Evolutionary conservation across 495 filamentous ascomycete species (phyloP).

Genomic region (Parathielavia appendiculata): DNA sequence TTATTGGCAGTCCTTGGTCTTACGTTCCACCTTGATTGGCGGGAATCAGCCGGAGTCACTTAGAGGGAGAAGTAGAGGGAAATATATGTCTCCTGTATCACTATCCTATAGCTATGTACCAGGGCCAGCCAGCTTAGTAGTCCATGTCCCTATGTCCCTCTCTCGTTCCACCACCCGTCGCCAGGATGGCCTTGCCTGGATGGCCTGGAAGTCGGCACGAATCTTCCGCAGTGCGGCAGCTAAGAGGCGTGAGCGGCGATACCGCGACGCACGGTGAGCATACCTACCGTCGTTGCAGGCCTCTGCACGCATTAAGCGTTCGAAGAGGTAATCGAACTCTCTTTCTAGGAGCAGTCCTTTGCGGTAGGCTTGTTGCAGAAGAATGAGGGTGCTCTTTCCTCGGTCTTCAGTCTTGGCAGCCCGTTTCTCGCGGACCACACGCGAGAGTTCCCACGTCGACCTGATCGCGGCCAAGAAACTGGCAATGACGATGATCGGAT

Average conservation of each 20-base stretch:
- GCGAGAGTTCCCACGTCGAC: conserved; percentile 13
- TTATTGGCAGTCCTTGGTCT: too few relatives aligned
- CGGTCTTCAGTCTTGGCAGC: conserved; percentile 14
- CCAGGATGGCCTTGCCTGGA: conserved; percentile 12
- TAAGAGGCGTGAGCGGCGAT: conserved; percentile 9
- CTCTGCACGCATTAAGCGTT: conserved; percentile 13
- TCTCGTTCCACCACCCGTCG: conserved; percentile 1
- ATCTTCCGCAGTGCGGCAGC: conserved; percentile 7
- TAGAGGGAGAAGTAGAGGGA: conserved; percentile 3
- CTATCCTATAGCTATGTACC: conserved; percentile 16
- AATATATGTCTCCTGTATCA: conserved; percentile 12
- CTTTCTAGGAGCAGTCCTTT: conserved; percentile 19
- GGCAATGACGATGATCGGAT: conserved; percentile 15
- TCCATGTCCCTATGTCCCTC: conserved; percentile 2
- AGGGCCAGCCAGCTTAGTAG: conserved; percentile 4
- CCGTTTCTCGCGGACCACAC: conserved; percentile 10
- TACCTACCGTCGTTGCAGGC: conserved; percentile 12
- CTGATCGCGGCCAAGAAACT: conserved; percentile 15
- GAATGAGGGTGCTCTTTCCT: conserved; percentile 8
- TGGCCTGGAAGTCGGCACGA: conserved; percentile 17
- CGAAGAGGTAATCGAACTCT: conserved; percentile 14
- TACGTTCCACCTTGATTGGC: too few relatives aligned
- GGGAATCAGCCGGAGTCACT: too few relatives aligned
- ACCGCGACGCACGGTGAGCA: conserved; percentile 1
- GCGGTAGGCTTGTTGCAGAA: conserved; percentile 15